Base-by-base conservation (phyloP, 768 basidiomycete genomes). In the Austroboletus eburneus region DNA sequence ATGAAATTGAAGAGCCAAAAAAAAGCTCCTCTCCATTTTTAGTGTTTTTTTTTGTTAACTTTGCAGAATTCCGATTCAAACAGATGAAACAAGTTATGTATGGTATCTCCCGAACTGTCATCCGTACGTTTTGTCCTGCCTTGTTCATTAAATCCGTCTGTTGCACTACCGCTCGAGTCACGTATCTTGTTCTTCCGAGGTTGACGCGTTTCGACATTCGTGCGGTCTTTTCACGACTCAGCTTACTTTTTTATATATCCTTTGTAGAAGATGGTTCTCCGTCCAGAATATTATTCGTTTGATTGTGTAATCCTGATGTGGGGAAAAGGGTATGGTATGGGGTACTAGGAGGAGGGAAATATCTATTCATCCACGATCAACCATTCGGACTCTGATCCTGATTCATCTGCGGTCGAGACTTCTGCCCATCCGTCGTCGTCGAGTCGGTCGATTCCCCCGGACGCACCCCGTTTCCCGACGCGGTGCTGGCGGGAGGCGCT, bases 311-410 rank as follows among this genome's bases (percentile, higher is more conserved):
- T 50, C 27, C 22, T 20, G 46, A 42, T 42, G 41, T 9, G 39
- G 39, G 55, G 16, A 13, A 5, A 16, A 12, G 32, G 56, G 52
- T 63, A 65, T 66, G 48, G 39, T 50, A 45, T 57, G 33, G 57
- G 42, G 51, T 61, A 54, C 33, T 55, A 47, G 16, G 21, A 47
- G n/a, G 25, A 43, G 41, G 12, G 42, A 14, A 30, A 39, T 18
- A 22, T 54, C 52, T 64, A 64, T 51, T 78, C 75, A 49, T 79
- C 75, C 24, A 91, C 74, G 22, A 91, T 83, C 59, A 91, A 59
- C 88, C 90, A 91, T 91, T 92, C 89, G 86, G 89, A 65, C 81
- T 91, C 87, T 80, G 79, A 81, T 81, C 83, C 81, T 77, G 69
- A 66, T 66, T 73, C 77, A 78, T 82, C 77, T 70, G 73, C 66